Base-by-base conservation (phyloP, 2,329 filamentous ascomycete species). In the Cordyceps fumosorosea region DNA sequence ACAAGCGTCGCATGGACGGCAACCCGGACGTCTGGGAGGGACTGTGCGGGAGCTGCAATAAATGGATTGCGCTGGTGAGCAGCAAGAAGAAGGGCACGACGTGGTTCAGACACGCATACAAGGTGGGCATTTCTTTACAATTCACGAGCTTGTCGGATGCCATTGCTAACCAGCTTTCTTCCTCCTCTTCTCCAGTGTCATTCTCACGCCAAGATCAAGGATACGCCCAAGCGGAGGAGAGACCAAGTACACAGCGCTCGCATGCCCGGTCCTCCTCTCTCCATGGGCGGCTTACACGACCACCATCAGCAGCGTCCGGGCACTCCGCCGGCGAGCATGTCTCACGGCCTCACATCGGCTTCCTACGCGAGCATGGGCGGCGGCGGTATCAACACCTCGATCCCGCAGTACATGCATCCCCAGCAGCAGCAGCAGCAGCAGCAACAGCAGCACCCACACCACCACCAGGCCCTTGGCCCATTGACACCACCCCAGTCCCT, bases 41-140 rank as follows among this genome's bases (percentile, higher is more conserved):
- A 2, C 79, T 91, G 6, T 93, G 90, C 69, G 85, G 88, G 56
- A 88, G 85, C 70, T 93, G 89, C 75, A 88, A 87, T 66, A 88
- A 91, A 64, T 93, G 89, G 89, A 88, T 93, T 67, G 86, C 88
- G 14, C 78, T 93, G 42, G 89, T 92, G 48, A 93, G 89, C 76
- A 91, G 87, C 73, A 93, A 93, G 78, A 93, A 93, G 80, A 93
- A 93, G 77, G 90, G 90, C n/a, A 96, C 90, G 1, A 93, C 90
- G 3, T 96, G 90, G 90, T 96, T 93, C 74, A 81, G 91, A 66
- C 91, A 96, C 74, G 90, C 90, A 53, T 95, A 95, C 78, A 95
- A 93, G 83, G 89, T 90, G 75, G 73, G 77, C 73, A n/a, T 11
- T 14, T 18, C 10, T 7, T 3, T 24, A 66, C 56, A 59, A 26